These are phyloP conservation scores for Pythium phragmiticola DNA, from an alignment of 352 stramenopile species.

Conservation along the genomic window DNA sequence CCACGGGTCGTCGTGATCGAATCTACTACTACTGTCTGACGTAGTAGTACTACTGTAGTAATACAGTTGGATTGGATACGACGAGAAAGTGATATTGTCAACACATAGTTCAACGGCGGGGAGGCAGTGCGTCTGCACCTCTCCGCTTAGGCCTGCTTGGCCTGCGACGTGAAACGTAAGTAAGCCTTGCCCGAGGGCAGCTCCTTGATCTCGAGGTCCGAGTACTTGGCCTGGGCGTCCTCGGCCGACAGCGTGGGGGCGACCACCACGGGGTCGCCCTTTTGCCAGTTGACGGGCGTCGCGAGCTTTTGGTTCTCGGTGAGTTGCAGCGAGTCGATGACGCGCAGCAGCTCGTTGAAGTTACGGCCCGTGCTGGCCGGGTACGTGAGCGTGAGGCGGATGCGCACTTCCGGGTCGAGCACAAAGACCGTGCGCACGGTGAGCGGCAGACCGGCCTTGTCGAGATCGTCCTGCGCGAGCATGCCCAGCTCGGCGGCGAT, in stretches of 20 bases:
- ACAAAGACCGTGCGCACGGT: slow-evolving; percentile 93
- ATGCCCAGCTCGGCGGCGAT: slow-evolving; percentile 88
- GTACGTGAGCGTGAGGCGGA: slow-evolving; percentile 91
- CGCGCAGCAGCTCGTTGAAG: slow-evolving; percentile 91
- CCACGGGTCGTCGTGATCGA: slow-evolving; percentile 11
- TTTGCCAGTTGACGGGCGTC: slow-evolving; percentile 77
- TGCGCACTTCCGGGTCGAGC: slow-evolving; percentile 86
- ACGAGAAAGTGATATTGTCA: background rate
- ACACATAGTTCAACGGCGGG: background rate
- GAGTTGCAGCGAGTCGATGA: slow-evolving; percentile 89
- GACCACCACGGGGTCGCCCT: slow-evolving; percentile 68
- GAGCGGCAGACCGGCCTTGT: slow-evolving; percentile 75
- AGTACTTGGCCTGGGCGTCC: slow-evolving; percentile 63
- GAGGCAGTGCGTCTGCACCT: background rate
- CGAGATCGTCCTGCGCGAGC: slow-evolving; percentile 79
- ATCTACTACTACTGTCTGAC: no score
- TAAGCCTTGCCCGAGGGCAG: slow-evolving; percentile 78
- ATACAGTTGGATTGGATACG: background rate
- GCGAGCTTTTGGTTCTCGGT: slow-evolving; percentile 48
- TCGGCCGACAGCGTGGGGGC: slow-evolving; percentile 50
- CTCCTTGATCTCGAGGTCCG: slow-evolving; percentile 51
- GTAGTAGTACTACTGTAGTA: background rate
- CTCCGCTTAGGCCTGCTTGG: slow-evolving; percentile 10
- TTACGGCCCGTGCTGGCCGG: slow-evolving; percentile 91
- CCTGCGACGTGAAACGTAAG: slow-evolving; percentile 64